Conservation (phyloP, 2,329 filamentous ascomycete species). For the Fonsecaea pedrosoi region DNA sequence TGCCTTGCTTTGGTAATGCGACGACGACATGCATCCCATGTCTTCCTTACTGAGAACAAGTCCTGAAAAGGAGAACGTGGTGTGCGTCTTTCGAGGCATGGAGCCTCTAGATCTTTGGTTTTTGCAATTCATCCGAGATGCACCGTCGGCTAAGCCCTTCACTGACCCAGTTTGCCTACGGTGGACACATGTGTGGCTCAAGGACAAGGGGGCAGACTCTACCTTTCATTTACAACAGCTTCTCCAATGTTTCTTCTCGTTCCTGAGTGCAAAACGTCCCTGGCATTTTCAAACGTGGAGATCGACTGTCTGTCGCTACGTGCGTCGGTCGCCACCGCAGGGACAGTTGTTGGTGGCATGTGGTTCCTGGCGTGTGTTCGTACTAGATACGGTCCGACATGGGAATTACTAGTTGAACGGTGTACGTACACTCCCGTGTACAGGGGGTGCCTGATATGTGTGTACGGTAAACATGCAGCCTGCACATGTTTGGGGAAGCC, state of each 20-base stretch:
- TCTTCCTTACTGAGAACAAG: neutral
- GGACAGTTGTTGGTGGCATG: neutral
- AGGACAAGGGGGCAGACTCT: neutral
- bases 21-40: neutral
- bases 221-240: neutral
- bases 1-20: conserved; percentile 6
- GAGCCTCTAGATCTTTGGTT: neutral
- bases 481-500: neutral
- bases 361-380: neutral
- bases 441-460: neutral
- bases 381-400: neutral
- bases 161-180: neutral
- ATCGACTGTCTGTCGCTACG: neutral
- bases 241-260: neutral
- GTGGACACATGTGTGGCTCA: neutral
- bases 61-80: neutral
- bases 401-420: too few species aligned
- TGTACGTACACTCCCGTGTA: too few species aligned
- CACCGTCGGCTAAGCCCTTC: neutral
- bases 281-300: neutral
- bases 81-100: neutral
- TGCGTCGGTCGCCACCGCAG: neutral
- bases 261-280: neutral
- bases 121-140: neutral
- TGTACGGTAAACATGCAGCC: neutral